Evolutionary conservation across 169 alveolate genomes (phyloP).

Genomic region (Theileria parva): DNA sequence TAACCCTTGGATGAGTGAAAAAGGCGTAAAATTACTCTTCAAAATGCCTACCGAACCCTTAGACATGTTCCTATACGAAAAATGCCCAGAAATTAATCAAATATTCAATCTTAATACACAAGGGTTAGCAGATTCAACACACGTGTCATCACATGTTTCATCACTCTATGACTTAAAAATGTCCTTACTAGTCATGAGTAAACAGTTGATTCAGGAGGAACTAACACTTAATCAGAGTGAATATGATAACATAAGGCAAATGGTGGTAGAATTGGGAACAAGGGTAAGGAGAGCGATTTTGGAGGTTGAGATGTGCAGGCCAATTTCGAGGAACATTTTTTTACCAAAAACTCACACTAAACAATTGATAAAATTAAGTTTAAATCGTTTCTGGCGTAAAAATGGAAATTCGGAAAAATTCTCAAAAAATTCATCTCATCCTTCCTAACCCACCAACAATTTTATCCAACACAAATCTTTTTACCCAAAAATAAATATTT

Average conservation of each 20-base stretch:
- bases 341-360: conserved; percentile 37
- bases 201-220: background rate
- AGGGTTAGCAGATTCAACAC: background rate
- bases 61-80: conserved; percentile 28
- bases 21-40: conserved; percentile 33
- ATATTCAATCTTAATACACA: conserved; percentile 12
- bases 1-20: conserved; percentile 33
- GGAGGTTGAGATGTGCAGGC: conserved; percentile 44
- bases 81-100: background rate
- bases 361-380: conserved; percentile 28
- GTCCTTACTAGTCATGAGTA: background rate
- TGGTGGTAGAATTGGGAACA: background rate
- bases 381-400: conserved; percentile 13
- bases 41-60: conserved; percentile 36
- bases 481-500: too few species aligned
- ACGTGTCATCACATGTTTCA: background rate
- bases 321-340: conserved; percentile 26
- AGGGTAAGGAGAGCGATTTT: conserved; percentile 6
- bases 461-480: too few species aligned
- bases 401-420: background rate
- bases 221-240: background rate
- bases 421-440: background rate
- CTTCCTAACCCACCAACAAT: background rate
- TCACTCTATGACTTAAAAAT: conserved; percentile 33
- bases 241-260: background rate